phyloP scores from a whole-genome alignment of 2,329 filamentous ascomycete species.

The Teratosphaeria gauchensis region DNA sequence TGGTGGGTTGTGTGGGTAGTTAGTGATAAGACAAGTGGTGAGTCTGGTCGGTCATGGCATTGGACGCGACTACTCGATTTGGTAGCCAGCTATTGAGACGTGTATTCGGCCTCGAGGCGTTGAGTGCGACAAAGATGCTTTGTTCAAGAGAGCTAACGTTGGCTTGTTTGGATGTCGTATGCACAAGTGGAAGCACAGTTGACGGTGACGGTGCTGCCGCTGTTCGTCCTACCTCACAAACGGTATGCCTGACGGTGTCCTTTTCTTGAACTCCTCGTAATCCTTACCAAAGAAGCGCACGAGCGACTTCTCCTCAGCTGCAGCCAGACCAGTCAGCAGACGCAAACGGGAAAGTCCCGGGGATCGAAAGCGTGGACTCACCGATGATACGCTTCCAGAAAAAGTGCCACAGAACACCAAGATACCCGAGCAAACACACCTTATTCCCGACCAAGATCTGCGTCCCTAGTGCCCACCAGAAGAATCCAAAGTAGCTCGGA shows the following conservation, averaged over 20 bases:
- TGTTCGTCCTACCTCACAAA: constrained; percentile 45
- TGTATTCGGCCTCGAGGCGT: neutral
- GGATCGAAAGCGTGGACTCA: constrained; percentile 29
- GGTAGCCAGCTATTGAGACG: neutral
- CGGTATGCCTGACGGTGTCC: constrained; percentile 70
- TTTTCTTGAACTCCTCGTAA: constrained; percentile 63
- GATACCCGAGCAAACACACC: constrained; percentile 66
- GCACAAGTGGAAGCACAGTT: neutral
- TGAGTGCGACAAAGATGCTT: neutral
- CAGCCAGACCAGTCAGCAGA: constrained; percentile 3
- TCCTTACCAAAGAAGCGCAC: constrained; percentile 75
- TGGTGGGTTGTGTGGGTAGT: neutral
- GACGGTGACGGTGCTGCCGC: neutral
- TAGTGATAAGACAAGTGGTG: neutral
- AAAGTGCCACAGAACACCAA: constrained; percentile 72
- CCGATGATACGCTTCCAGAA: constrained; percentile 62
- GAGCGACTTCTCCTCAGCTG: constrained; percentile 69
- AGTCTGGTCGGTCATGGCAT: neutral
- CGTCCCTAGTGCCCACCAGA: constrained; percentile 95
- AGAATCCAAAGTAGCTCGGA: constrained; percentile 95
- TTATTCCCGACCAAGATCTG: constrained; percentile 82
- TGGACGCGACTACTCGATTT: neutral
- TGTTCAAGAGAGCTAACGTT: neutral
- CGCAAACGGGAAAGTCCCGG: neutral
- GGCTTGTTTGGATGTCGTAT: neutral